Conservation (phyloP, 192 early-diverging fungal genomes). For the Bifiguratus adelaidae region DNA sequence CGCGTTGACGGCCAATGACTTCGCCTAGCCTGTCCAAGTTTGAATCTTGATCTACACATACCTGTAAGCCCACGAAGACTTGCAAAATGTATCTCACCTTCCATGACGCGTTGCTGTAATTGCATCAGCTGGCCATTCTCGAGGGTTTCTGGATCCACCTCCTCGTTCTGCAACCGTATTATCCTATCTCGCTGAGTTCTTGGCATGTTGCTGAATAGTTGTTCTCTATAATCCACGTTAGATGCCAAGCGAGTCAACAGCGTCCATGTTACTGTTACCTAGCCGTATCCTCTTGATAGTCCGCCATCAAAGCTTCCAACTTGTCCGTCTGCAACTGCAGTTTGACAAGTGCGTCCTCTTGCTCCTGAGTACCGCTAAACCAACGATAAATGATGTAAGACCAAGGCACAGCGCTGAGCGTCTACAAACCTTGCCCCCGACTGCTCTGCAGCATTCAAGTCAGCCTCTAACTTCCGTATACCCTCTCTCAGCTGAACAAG, state of each 20-base stretch:
- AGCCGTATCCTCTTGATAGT: conserved; percentile 27
- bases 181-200: no score
- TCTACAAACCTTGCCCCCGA: conserved; percentile 33
- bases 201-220: background rate
- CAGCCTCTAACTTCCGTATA: conserved; percentile 35
- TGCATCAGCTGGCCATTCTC: conserved; percentile 41
- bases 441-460: conserved; percentile 45
- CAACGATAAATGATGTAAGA: background rate
- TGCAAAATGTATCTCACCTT: conserved; percentile 25
- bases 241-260: conserved; percentile 10
- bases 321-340: conserved; percentile 51
- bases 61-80: background rate
- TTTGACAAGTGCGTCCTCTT: conserved; percentile 55
- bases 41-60: conserved; percentile 57
- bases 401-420: no score
- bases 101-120: conserved; percentile 52
- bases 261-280: no score
- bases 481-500: conserved; percentile 36
- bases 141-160: conserved; percentile 27
- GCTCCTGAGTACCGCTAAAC: conserved; percentile 22
- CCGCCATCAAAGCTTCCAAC: conserved; percentile 31
- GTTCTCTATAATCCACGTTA: background rate
- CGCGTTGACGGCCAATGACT: conserved; percentile 53
- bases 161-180: conserved; percentile 24
- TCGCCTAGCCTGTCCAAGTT: conserved; percentile 53